Evolutionary conservation across 1,139 yeast genomes (phyloP).

Genomic region (Protomyces arabidopsidicola): DNA sequence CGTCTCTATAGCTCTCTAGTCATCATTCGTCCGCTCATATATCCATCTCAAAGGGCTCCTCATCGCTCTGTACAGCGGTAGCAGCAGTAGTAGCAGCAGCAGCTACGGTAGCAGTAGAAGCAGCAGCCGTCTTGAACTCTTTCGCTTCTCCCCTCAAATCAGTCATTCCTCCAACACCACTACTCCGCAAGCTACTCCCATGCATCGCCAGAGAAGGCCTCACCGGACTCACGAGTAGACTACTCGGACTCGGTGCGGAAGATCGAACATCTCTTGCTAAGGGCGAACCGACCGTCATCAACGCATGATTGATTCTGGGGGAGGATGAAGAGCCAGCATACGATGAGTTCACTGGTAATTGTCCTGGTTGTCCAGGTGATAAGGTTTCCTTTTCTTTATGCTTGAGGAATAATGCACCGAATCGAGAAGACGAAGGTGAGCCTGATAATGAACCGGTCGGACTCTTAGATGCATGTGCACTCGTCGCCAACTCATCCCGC

Average conservation of each 20-base stretch:
- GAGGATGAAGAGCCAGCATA: conserved; percentile 1
- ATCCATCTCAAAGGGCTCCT: conserved; percentile 27
- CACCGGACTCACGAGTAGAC: neutral
- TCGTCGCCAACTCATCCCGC: neutral
- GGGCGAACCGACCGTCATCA: conserved; percentile 20
- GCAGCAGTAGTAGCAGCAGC: too few relatives aligned
- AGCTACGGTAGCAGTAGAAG: neutral
- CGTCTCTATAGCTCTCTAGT: too few relatives aligned
- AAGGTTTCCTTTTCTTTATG: conserved; percentile 17
- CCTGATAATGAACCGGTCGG: conserved; percentile 16
- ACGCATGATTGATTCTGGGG: neutral
- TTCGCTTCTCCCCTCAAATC: conserved; percentile 20
- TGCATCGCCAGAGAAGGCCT: conserved; percentile 1
- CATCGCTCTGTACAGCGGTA: conserved; percentile 7
- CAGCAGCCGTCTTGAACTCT: conserved; percentile 12
- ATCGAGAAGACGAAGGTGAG: conserved; percentile 21
- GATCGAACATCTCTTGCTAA: conserved; percentile 10
- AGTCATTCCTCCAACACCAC: conserved; percentile 6
- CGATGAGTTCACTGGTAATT: neutral
- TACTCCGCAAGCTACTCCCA: neutral
- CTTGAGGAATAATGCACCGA: conserved; percentile 23
- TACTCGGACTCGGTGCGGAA: neutral
- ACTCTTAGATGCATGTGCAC: conserved; percentile 10
- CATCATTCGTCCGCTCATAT: neutral
- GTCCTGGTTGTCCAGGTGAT: neutral